Percentiles rank a stretch among this genome's conserved stretches.
Conservation (phyloP, 2,329 filamentous ascomycete genomes). For the Penicillium oxalicum region DNA sequence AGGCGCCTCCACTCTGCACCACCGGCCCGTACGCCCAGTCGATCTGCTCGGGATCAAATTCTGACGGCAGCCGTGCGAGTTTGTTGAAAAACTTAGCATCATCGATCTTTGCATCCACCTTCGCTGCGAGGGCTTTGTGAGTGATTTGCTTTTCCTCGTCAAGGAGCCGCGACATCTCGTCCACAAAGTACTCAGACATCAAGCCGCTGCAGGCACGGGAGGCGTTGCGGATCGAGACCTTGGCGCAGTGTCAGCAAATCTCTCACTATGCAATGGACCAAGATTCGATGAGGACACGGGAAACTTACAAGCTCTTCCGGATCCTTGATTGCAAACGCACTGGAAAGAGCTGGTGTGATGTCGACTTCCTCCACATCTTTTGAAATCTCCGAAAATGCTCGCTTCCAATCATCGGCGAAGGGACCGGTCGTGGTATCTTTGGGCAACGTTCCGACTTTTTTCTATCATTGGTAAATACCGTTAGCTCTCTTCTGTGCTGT, state of each 20-base stretch:
- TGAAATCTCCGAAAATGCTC: constrained; percentile 66
- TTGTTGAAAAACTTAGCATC: constrained; percentile 89
- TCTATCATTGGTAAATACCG: constrained; percentile 44
- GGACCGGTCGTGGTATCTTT: constrained; percentile 82
- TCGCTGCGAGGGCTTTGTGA: constrained; percentile 77
- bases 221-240: constrained; percentile 86
- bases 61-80: constrained; percentile 72
- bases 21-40: constrained; percentile 91
- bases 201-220: constrained; percentile 90
- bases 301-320: constrained; percentile 70
- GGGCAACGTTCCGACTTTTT: constrained; percentile 79
- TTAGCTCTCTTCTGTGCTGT: not conserved
- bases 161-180: constrained; percentile 94
- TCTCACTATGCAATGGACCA: constrained; percentile 1
- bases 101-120: constrained; percentile 85
- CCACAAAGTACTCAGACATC: constrained; percentile 94
- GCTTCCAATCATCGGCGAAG: constrained; percentile 96
- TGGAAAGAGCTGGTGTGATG: constrained; percentile 73
- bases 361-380: constrained; percentile 88
- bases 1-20: constrained; percentile 92
- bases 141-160: constrained; percentile 97
- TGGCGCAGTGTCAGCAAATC: constrained; percentile 7
- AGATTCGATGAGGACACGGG: not conserved
- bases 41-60: constrained; percentile 81
- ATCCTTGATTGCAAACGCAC: constrained; percentile 87